Base-by-base conservation (phyloP, 768 basidiomycete genomes). In the Leccinum fibrillosum region DNA sequence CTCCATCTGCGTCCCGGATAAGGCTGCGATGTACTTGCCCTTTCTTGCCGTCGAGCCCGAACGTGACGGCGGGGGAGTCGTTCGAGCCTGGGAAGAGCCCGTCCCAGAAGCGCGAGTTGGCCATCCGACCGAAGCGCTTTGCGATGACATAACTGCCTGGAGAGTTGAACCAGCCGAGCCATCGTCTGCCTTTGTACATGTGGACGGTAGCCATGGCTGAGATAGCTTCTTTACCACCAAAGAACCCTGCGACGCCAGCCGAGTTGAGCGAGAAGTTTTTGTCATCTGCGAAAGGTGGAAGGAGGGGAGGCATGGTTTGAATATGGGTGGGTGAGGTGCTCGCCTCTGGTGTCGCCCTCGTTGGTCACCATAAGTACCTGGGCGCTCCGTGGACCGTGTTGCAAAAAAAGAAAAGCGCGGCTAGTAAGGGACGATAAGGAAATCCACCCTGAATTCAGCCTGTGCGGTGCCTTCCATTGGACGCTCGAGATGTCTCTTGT, bases 221-320 rank as follows among this genome's bases (percentile, higher is more conserved):
- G 34, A 75, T 62, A n/a, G 74, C 73, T 53, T 75, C 75, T 19
- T 76, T 64, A 5, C 74, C 73, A 3, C 75, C 75, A 5, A 75
- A 74, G 35, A 76, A 69, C 8, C 73, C 74, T 8, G 73, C 70
- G 9, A 75, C 63, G 4, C 71, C 74, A 7, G 72, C 64, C 0
- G 68, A 49, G 34, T 75, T 65, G 42, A 75, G 66, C 3, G n/a
- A 45, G 39, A 71, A 44, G 42, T 6, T 68, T 26, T 49, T 53
- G 17, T 56, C n/a, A 15, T 17, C 0, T 2, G 37, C 10, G 35
- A 69, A 54, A 32, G 71, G 61, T 9, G 6, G 26, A 9, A 5
- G 2, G 56, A 66, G 49, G 49, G 61, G 58, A 11, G 66, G 45
- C 61, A 67, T 65, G 8, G 3, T 11, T 21, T 34, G 12, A 47